Evolutionary conservation across 2,329 filamentous ascomycete genomes (phyloP).

Genomic region (Paracoccidioides lutzii): DNA sequence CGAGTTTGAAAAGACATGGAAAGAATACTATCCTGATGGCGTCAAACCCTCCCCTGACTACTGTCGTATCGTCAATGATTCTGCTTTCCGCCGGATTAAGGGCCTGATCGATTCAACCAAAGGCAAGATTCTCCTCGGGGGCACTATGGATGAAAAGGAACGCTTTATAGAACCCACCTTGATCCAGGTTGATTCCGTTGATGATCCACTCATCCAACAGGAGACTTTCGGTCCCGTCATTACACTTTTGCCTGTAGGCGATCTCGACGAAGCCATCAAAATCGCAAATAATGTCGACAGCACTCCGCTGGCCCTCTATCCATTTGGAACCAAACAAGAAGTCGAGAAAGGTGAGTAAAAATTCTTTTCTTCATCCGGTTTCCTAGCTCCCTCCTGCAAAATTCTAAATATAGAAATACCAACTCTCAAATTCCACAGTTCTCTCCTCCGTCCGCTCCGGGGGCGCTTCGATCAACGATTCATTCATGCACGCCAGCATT

Average conservation of each 20-base stretch:
- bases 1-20: slow-evolving; percentile 57
- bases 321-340: slow-evolving; percentile 72
- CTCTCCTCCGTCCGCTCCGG: slow-evolving; percentile 52
- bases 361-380: background rate
- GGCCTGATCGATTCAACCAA: slow-evolving; percentile 73
- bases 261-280: slow-evolving; percentile 72
- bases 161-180: slow-evolving; percentile 85
- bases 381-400: background rate
- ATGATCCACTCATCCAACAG: slow-evolving; percentile 66
- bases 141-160: slow-evolving; percentile 63
- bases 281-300: slow-evolving; percentile 69
- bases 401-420: background rate
- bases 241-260: slow-evolving; percentile 62
- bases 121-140: slow-evolving; percentile 79
- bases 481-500: slow-evolving; percentile 58
- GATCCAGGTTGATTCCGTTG: slow-evolving; percentile 62
- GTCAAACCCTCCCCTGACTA: slow-evolving; percentile 66
- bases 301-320: slow-evolving; percentile 72
- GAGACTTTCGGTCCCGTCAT: slow-evolving; percentile 94
- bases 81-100: slow-evolving; percentile 72
- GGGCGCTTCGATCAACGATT: slow-evolving; percentile 46
- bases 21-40: slow-evolving; percentile 74
- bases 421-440: slow-evolving; percentile 32
- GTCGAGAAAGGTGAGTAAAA: slow-evolving; percentile 51
- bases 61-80: slow-evolving; percentile 64